phyloP scores from a whole-genome alignment of 1,139 yeast genomes.

The Taphrina wiesneri region DNA sequence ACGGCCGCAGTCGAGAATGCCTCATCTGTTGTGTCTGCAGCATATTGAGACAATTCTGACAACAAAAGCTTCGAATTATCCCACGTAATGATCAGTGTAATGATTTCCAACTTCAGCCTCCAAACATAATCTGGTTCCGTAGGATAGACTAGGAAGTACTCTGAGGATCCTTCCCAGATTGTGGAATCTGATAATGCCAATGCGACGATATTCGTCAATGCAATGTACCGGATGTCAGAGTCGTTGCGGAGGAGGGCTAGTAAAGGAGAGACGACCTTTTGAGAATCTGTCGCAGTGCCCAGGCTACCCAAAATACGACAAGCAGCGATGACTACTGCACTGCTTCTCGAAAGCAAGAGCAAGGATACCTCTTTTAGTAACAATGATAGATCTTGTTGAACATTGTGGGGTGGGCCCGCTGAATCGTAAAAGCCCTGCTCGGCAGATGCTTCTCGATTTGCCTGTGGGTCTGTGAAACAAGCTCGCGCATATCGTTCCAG shows the following conservation, averaged over 20 bases:
- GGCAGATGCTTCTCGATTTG: conserved; percentile 16
- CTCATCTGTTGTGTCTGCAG: conserved; percentile 51
- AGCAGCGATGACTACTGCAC: conserved; percentile 58
- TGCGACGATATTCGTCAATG: conserved; percentile 44
- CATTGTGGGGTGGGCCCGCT: conserved; percentile 46
- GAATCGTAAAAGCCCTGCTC: conserved; percentile 34
- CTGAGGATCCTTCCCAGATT: conserved; percentile 53
- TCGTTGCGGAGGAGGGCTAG: conserved; percentile 50
- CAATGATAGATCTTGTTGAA: conserved; percentile 50
- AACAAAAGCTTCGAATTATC: conserved; percentile 57
- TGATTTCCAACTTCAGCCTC: conserved; percentile 61
- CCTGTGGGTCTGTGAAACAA: conserved; percentile 49
- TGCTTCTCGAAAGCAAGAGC: conserved; percentile 2
- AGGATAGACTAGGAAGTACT: conserved; percentile 62
- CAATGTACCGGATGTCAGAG: conserved; percentile 45
- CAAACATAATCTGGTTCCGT: conserved; percentile 55
- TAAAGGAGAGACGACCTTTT: conserved; percentile 54
- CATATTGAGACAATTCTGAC: conserved; percentile 66
- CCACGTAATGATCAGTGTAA: conserved; percentile 60
- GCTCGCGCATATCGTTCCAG: conserved; percentile 65
- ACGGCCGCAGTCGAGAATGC: conserved; percentile 58
- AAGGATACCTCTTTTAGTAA: neutral
- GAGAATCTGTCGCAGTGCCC: conserved; percentile 53
- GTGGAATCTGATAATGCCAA: conserved; percentile 49
- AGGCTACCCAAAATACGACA: conserved; percentile 58